phyloP scores from a whole-genome alignment of 1,284 basidiomycete species.

The Ceratobasidium sp. region DNA sequence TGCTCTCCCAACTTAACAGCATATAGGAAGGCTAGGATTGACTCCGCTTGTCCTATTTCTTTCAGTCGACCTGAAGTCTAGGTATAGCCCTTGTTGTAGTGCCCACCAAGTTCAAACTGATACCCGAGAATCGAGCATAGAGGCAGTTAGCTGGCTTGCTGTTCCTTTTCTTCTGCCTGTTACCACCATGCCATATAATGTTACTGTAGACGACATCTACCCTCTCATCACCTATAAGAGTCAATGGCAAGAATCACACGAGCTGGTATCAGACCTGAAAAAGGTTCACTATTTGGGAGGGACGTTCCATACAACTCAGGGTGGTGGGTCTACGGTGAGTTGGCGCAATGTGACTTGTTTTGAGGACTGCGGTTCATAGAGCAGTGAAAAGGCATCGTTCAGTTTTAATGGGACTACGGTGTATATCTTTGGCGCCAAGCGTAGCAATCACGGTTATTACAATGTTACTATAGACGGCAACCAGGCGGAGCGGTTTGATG shows the following conservation, averaged over 20 bases:
- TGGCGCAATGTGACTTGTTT: background rate
- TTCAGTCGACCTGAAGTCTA: too few species aligned
- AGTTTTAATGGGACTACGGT: constrained; percentile 28
- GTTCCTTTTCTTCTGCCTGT: background rate
- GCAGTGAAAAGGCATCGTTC: background rate
- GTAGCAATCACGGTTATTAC: constrained; percentile 17
- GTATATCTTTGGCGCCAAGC: constrained; percentile 37
- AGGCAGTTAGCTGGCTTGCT: background rate
- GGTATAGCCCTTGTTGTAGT: too few species aligned
- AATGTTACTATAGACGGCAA: constrained; percentile 9
- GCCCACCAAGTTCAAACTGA: too few species aligned
- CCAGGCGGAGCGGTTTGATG: constrained; percentile 14
- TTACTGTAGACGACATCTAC: constrained; percentile 37
- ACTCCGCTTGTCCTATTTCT: too few species aligned
- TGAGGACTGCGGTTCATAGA: background rate
- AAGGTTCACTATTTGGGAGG: constrained; percentile 11
- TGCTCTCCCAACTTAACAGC: too few species aligned
- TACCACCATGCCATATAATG: constrained; percentile 34
- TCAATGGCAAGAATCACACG: constrained; percentile 20
- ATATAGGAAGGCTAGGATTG: too few species aligned
- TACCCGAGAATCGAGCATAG: too few species aligned
- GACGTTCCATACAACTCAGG: constrained; percentile 7
- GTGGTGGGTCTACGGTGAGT: constrained; percentile 18
- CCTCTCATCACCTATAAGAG: constrained; percentile 31
- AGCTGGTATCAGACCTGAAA: background rate